Evolutionary conservation across 2,329 filamentous ascomycete genomes (phyloP), one percentile per base, ranked within the genome.

Genomic region (Aspergillus persii): DNA sequence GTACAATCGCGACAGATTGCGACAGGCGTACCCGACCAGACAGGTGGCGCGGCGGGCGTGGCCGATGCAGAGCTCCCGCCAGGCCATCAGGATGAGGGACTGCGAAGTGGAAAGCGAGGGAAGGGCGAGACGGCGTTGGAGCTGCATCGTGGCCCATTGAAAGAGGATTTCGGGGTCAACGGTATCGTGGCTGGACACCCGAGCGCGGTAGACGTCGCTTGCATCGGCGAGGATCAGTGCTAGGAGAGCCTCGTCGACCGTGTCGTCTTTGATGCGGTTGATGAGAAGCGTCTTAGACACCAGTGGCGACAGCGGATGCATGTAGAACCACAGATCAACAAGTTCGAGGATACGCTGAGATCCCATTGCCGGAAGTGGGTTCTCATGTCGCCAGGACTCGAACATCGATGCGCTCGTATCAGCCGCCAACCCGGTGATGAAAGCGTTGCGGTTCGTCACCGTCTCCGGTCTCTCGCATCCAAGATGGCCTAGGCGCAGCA

Each of bases 261-360:
- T 76, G n/a, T 69, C 72, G 56, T 77, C 74, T 26, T 75, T 71
- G 8, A 77, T 67, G 39, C 76, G 73, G 39, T 73, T 69, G 15
- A 77, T 68, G 8, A 79, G 68, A 8, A 79, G 63, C 1, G 76
- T 78, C 63, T 79, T 79, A 54, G 76, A 79, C 15, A 79, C 66
- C 15, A 78, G 66, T 54, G 74, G 73, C 8, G 76, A 76, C 6
- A 79, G 63, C 29, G 77, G 77, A 49, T 79, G 77, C 11, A 69
- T 61, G 0, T 73, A 76, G 57, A 75, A 79, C 77, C 77, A 79
- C 27, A 79, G 70, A 53, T 79, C 77, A 48, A 79, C 73, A 27
- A 79, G 49, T 53, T 69, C 67, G 9, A 63, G 44, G 11, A 60
- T 61, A 36, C 56, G 66, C 53, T 68, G 64, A 44, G 58, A 54